Base-by-base conservation (phyloP, 805 yeast species). In the Kuraishia piskuri region DNA sequence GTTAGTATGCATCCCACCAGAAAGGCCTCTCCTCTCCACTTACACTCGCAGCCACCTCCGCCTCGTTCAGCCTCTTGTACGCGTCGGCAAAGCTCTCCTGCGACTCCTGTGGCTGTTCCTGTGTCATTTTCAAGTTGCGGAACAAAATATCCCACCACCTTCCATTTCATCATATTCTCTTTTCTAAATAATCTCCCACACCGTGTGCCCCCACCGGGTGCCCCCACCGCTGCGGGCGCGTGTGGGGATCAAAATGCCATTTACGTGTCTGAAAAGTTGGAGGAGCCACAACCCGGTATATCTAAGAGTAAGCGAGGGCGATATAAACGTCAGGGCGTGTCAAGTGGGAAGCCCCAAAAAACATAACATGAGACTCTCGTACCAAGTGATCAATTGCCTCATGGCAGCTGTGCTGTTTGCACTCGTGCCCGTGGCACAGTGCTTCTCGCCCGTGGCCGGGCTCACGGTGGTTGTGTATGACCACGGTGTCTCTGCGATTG, bases 11-110 rank as follows among this genome's bases (percentile, higher is more conserved):
- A 5, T 20, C 24, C 12, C 24, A 17, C 6, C 46, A n/a, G 20
- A 22, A 19, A 20, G 2, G 8, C 40, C 20, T 50, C 48, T 14
- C 21, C 20, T 9, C 17, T 17, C 25, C 37, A 70, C 75, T 51
- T 63, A 70, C 79, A 2, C 74, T 68, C 1, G 86, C 82, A 1
- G 88, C 84, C 55, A 69, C 64, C 63, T 87, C 94, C 1, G 90
- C 94, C 54, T 84, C 86, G 52, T 76, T 76, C 48, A 87, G 67
- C 60, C 83, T 78, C 59, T 79, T 73, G 63, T 80, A 80, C 0
- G 88, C 77, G 17, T 81, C 82, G 6, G 80, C 79, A 51, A 83
- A 66, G 17, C 40, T 31, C 52, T 73, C 75, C 20, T 61, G 58
- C 6, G 59, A 44, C 52, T 44, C 63, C n/a, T n/a, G 23, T 9